Base-by-base conservation (phyloP, 768 basidiomycete genomes). In the Panellus pusillus region DNA sequence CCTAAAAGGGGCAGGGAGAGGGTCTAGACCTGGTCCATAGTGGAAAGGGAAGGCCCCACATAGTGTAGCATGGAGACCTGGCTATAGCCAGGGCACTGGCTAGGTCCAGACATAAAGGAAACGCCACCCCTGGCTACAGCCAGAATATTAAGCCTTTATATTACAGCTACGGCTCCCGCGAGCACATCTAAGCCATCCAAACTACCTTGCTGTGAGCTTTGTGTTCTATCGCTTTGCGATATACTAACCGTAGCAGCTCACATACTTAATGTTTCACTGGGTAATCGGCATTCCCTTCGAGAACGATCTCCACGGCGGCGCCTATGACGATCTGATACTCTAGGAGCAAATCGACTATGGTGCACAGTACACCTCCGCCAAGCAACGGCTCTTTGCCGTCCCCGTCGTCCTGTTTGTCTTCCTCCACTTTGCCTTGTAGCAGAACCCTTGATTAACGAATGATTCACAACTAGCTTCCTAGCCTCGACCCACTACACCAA, bases 281-380 rank as follows among this genome's bases (percentile, higher is more conserved):
- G 93, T 94, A 45, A 98, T 94, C 9, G 96, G 96, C 49, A 93
- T 96, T 38, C 96, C 96, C 8, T 98, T 98, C 69, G 88, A 93
- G 64, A 86, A 83, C 52, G 86, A 90, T 55, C 74, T 88, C 41
- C 89, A 92, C 62, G 88, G 87, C 11, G 97, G 97, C 19, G 97
- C 93, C 12, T 99, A 96, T 71, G 97, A 98, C 68, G 93, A 98
- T 63, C 80, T 98, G 43, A 98, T 96, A 0, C 76, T 99, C 28
- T 99, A 97, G 97, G 97, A 99, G 67, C 97, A 99, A 78, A 99
- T 99, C 45, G 97, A 99, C 70, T 89, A 91, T 44, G 97, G 97
- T 36, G 97, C 95, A 1, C 97, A 98, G 65, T 97, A 98, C 71
- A 99, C 97, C 6, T 97, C 97, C 1, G 87, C 97, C 6, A 97